Conservation (phyloP, 495 filamentous ascomycete genomes). For the Xylaria acuta region DNA sequence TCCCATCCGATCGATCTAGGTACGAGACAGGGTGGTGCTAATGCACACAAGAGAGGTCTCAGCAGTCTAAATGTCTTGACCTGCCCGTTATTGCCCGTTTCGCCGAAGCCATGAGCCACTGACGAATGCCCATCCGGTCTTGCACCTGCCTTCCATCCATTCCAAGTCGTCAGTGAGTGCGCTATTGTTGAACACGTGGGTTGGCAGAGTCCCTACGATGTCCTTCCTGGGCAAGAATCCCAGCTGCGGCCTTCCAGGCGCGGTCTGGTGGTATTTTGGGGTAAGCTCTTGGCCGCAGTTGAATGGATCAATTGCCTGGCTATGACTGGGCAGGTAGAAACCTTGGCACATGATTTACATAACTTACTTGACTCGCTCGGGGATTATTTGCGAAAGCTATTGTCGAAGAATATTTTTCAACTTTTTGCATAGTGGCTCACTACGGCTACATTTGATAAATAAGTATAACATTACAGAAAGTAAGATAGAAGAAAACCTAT, state of each 20-base stretch:
- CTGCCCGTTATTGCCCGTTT: slow-evolving; percentile 11
- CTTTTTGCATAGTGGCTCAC: not conserved
- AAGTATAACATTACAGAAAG: not conserved
- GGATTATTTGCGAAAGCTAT: not conserved
- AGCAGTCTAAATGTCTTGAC: slow-evolving; percentile 9
- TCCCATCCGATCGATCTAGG: not conserved
- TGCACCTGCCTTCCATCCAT: not conserved
- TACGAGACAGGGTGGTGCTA: not conserved
- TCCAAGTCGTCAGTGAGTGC: not conserved
- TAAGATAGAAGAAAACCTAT: not conserved
- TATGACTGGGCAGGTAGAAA: not conserved
- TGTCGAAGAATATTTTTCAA: not conserved
- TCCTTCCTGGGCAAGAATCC: slow-evolving; percentile 3
- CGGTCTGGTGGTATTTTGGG: slow-evolving; percentile 19
- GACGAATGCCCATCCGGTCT: not conserved
- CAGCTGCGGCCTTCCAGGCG: slow-evolving; percentile 5
- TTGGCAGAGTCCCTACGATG: not conserved
- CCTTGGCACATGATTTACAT: not conserved
- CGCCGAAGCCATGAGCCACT: slow-evolving; percentile 14
- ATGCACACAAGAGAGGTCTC: slow-evolving; percentile 1
- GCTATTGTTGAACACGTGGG: slow-evolving; percentile 20
- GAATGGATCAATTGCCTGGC: slow-evolving; percentile 5
- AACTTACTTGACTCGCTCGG: not conserved
- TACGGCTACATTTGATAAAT: not conserved
- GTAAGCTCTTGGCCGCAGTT: slow-evolving; percentile 14